Evolutionary conservation across 352 stramenopile genomes (phyloP).

Genomic region (Pythium chondricola): DNA sequence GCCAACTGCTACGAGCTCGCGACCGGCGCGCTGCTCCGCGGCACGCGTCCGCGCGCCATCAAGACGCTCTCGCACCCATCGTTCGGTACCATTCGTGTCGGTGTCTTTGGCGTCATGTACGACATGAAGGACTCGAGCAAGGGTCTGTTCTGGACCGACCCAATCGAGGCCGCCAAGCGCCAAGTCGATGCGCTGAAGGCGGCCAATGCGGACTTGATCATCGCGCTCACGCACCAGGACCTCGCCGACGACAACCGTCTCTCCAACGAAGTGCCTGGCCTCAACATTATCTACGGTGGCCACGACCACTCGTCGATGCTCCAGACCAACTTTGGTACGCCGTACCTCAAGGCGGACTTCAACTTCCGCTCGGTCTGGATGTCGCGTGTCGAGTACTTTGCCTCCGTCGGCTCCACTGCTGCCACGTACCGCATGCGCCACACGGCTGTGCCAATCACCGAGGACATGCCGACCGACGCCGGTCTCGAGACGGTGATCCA

Average conservation of each 20-base stretch:
- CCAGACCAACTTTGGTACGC: conserved; percentile 62
- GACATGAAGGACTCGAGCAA: conserved; percentile 63
- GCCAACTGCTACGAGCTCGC: conserved; percentile 59
- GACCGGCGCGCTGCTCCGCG: conserved; percentile 38
- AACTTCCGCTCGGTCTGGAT: conserved; percentile 68
- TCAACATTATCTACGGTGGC: conserved; percentile 64
- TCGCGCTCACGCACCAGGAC: conserved; percentile 67
- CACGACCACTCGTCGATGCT: conserved; percentile 74
- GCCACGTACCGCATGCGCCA: conserved; percentile 43
- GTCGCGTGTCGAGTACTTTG: conserved; percentile 56
- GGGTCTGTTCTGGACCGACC: conserved; percentile 59
- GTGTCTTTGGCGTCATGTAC: conserved; percentile 76
- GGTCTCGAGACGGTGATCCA: conserved; percentile 43
- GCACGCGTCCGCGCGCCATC: conserved; percentile 41
- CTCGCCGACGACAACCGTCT: conserved; percentile 62
- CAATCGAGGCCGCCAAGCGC: conserved; percentile 41
- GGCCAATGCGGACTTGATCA: conserved; percentile 58
- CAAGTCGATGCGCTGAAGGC: conserved; percentile 38
- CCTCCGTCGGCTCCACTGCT: conserved; percentile 18
- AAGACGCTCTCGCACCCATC: conserved; percentile 34
- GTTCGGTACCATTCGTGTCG: conserved; percentile 48
- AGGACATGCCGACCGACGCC: conserved; percentile 51
- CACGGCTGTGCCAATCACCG: conserved; percentile 41
- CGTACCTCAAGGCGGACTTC: conserved; percentile 70
- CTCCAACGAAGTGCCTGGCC: conserved; percentile 54